A percentile compares a stretch with the other conserved stretches of the same genome.
Evolutionary conservation across 495 filamentous ascomycete genomes (phyloP).

Genomic region (Echria macrotheca): DNA sequence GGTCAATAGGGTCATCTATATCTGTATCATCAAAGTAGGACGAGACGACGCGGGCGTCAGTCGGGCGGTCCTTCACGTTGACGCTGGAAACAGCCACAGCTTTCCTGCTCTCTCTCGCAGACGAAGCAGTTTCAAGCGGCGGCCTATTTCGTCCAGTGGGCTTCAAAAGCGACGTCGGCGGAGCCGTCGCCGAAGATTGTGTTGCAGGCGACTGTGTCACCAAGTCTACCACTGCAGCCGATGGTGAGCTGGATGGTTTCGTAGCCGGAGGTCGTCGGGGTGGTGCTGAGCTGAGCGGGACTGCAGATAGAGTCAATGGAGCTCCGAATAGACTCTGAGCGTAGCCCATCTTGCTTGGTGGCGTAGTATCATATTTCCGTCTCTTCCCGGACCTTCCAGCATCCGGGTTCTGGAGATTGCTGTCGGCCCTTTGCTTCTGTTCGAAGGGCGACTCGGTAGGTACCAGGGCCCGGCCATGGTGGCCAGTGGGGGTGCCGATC

Average conservation of each 20-base stretch:
- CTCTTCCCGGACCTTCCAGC: slow-evolving; percentile 31
- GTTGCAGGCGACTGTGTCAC: too few relatives aligned
- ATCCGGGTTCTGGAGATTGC: slow-evolving; percentile 9
- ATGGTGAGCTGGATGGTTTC: background rate
- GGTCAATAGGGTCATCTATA: too few relatives aligned
- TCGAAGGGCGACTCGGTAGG: slow-evolving; percentile 47
- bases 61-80: too few relatives aligned
- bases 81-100: too few relatives aligned
- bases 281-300: slow-evolving; percentile 32
- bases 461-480: slow-evolving; percentile 45
- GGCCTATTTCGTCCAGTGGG: too few relatives aligned
- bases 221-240: too few relatives aligned
- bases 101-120: too few relatives aligned
- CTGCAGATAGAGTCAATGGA: slow-evolving; percentile 37
- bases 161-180: too few relatives aligned
- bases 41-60: too few relatives aligned
- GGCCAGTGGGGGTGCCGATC: slow-evolving; percentile 43
- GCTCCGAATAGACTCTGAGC: slow-evolving; percentile 49
- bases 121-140: too few relatives aligned
- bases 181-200: too few relatives aligned
- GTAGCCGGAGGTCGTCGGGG: slow-evolving; percentile 15
- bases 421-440: slow-evolving; percentile 31
- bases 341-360: slow-evolving; percentile 44
- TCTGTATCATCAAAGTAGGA: too few relatives aligned
- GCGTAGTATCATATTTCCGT: slow-evolving; percentile 29